These are phyloP conservation scores for Thalassiosira mediterranea DNA, from an alignment of 352 stramenopile genomes.

Conservation along the genomic window DNA sequence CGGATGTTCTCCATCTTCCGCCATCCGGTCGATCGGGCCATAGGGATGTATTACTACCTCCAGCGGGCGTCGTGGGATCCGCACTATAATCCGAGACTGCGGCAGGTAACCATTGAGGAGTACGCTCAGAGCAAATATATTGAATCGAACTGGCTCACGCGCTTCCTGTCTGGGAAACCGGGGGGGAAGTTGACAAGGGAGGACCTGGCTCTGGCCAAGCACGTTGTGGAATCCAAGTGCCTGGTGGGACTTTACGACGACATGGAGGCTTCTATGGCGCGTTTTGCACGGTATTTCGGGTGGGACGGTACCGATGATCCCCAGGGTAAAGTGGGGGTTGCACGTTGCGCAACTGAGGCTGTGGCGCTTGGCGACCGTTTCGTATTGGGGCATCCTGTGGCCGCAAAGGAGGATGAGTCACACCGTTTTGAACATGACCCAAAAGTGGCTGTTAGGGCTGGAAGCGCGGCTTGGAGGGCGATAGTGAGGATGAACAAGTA, in stretches of 20 bases:
- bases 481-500: slow-evolving; percentile 51
- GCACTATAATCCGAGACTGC: slow-evolving; percentile 49
- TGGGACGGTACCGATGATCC: slow-evolving; percentile 26
- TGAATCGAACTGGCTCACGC: slow-evolving; percentile 68
- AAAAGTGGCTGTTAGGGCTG: slow-evolving; percentile 49
- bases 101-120: slow-evolving; percentile 52
- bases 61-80: slow-evolving; percentile 55
- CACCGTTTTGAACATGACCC: slow-evolving; percentile 42
- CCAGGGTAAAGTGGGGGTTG: slow-evolving; percentile 17
- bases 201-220: slow-evolving; percentile 55
- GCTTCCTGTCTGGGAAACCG: slow-evolving; percentile 35
- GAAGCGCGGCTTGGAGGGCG: slow-evolving; percentile 36
- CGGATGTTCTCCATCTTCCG: slow-evolving; percentile 64
- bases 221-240: slow-evolving; percentile 53
- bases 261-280: slow-evolving; percentile 46
- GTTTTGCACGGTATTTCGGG: slow-evolving; percentile 63
- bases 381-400: slow-evolving; percentile 30
- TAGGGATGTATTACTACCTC: slow-evolving; percentile 65
- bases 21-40: slow-evolving; percentile 60
- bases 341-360: slow-evolving; percentile 12
- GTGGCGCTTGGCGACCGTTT: slow-evolving; percentile 33
- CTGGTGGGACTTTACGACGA: slow-evolving; percentile 62
- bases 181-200: slow-evolving; percentile 32
- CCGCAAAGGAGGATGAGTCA: slow-evolving; percentile 43
- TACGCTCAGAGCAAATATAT: slow-evolving; percentile 55